A percentile compares a stretch with the other conserved stretches of the same genome.
Evolutionary conservation across 495 filamentous ascomycete species (phyloP).

Genomic region (Achaetomiella virescens): DNA sequence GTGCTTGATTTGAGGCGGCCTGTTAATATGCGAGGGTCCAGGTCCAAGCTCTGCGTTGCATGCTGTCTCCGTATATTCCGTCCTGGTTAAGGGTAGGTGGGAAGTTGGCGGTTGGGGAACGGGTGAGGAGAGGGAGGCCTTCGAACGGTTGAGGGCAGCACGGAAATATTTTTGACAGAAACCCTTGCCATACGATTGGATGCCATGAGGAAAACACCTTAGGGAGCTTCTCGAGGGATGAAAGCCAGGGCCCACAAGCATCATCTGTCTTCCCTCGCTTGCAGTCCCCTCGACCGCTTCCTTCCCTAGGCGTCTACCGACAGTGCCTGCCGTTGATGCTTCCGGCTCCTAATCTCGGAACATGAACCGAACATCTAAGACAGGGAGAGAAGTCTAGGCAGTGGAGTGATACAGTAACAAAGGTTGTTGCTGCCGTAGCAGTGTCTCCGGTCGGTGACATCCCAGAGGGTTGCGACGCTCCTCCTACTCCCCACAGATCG

Average conservation of each 20-base stretch:
- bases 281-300: not conserved
- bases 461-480: not conserved
- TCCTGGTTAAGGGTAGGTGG: too few relatives aligned
- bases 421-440: conserved; percentile 1
- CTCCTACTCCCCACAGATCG: conserved; percentile 10
- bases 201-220: too few relatives aligned
- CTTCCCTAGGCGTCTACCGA: not conserved
- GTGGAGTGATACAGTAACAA: too few relatives aligned
- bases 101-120: too few relatives aligned
- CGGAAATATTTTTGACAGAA: too few relatives aligned
- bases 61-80: too few relatives aligned
- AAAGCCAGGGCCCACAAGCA: not conserved
- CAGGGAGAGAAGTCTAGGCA: not conserved
- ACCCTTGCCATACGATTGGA: too few relatives aligned
- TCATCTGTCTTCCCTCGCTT: not conserved
- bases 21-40: too few relatives aligned
- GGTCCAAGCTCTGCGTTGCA: too few relatives aligned
- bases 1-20: too few relatives aligned
- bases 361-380: not conserved
- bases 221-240: not conserved
- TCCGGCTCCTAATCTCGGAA: conserved; percentile 1
- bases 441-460: not conserved
- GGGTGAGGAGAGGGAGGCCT: too few relatives aligned
- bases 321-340: not conserved
- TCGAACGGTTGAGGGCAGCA: too few relatives aligned